phyloP scores from a whole-genome alignment of 2,329 filamentous ascomycete species.

The Venturiaceae sp. region DNA sequence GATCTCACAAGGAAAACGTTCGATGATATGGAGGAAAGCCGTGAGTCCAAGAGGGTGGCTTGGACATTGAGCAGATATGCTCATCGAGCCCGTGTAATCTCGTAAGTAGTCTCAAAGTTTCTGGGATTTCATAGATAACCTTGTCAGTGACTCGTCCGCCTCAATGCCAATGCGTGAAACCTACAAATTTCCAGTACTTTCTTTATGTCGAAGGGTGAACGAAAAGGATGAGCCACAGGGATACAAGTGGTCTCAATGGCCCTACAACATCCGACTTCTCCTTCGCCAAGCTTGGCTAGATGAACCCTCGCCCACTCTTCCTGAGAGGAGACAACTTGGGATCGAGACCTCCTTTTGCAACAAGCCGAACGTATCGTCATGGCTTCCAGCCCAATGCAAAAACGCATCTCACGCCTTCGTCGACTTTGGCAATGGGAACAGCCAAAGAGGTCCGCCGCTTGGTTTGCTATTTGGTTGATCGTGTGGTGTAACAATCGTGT shows the following conservation, averaged over 20 bases:
- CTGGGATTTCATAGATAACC: too few relatives aligned
- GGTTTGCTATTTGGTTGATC: conserved; percentile 1
- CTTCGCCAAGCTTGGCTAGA: conserved; percentile 20
- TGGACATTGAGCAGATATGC: conserved; percentile 30
- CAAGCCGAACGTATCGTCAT: conserved; percentile 29
- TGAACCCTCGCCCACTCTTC: conserved; percentile 21
- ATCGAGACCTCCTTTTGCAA: conserved; percentile 23
- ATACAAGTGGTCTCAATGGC: background rate
- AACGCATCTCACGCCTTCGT: background rate
- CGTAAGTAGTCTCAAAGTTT: too few relatives aligned
- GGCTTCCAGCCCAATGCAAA: conserved; percentile 16
- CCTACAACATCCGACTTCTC: background rate
- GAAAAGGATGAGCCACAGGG: conserved; percentile 11
- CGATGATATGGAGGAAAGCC: conserved; percentile 21
- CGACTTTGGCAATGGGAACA: conserved; percentile 2
- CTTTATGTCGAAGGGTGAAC: conserved; percentile 18
- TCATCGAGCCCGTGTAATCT: conserved; percentile 23
- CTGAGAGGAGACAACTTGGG: conserved; percentile 21
- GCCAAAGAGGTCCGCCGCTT: background rate
- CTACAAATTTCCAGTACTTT: conserved; percentile 16
- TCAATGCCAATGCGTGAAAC: too few relatives aligned
- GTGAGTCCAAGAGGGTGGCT: conserved; percentile 25
- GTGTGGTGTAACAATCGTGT: background rate
- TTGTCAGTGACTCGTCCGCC: too few relatives aligned
- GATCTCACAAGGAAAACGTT: conserved; percentile 11